phyloP scores from a whole-genome alignment of 345 rosid genomes.

The Aurinia saxatilis region DNA sequence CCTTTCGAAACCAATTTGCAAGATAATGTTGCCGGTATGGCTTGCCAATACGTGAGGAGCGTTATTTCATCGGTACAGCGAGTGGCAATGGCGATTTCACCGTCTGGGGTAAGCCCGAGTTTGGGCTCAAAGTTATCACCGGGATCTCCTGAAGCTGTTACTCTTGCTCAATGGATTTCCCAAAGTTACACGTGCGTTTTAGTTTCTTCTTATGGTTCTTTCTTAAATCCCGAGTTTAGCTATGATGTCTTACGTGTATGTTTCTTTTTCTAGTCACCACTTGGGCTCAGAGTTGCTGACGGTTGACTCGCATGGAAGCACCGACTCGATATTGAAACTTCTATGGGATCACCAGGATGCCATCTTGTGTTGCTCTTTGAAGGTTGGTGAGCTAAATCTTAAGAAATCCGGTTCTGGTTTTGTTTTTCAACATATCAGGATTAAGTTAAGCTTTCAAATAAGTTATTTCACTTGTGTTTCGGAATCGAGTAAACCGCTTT shows the following conservation, averaged over 20 bases:
- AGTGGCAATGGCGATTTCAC: slow-evolving; percentile 93
- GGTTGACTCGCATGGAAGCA: slow-evolving; percentile 43
- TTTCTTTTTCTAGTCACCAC: slow-evolving; percentile 41
- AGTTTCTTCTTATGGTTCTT: slow-evolving; percentile 1
- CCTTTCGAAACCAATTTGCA: slow-evolving; percentile 83
- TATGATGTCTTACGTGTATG: not conserved
- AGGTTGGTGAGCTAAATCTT: slow-evolving; percentile 38
- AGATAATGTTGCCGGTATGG: slow-evolving; percentile 94
- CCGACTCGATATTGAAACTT: slow-evolving; percentile 60
- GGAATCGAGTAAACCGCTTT: too few species aligned
- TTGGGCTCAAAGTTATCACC: slow-evolving; percentile 66
- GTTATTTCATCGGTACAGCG: slow-evolving; percentile 95
- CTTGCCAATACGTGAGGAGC: slow-evolving; percentile 81
- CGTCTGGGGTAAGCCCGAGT: slow-evolving; percentile 63
- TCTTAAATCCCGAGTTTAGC: not conserved
- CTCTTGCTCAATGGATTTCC: slow-evolving; percentile 84
- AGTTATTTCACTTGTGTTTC: too few species aligned
- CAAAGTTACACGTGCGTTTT: slow-evolving; percentile 68
- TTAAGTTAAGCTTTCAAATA: too few species aligned
- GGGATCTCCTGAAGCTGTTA: slow-evolving; percentile 92
- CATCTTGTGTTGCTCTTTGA: slow-evolving; percentile 79
- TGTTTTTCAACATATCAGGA: too few species aligned
- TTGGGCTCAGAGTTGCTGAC: slow-evolving; percentile 68
- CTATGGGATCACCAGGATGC: slow-evolving; percentile 95
- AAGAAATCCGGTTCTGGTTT: not conserved